A percentile compares a stretch with the other conserved stretches of the same genome.
Evolutionary conservation across 768 basidiomycete species (phyloP).

Genomic region (Rhodocollybia butyracea): DNA sequence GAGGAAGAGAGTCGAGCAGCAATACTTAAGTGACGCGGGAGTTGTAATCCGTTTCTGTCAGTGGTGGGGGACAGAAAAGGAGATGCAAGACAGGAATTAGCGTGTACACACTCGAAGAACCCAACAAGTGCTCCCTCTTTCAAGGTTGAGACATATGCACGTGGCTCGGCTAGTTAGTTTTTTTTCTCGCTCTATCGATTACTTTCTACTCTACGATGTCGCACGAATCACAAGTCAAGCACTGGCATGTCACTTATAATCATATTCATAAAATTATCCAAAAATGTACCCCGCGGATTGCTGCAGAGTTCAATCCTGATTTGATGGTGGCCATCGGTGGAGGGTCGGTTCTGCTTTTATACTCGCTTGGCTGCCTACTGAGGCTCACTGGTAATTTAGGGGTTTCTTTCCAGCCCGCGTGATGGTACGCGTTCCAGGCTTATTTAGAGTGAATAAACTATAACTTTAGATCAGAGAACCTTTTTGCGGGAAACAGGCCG

Average conservation of each 20-base stretch:
- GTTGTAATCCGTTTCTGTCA: no score
- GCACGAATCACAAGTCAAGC: conserved; percentile 45
- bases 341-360: conserved; percentile 56
- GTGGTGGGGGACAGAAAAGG: no score
- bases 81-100: no score
- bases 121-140: no score
- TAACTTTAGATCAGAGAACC: conserved; percentile 54
- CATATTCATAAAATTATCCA: conserved; percentile 90
- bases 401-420: conserved; percentile 97
- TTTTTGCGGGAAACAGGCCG: conserved; percentile 71
- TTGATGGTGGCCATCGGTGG: conserved; percentile 86
- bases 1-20: no score
- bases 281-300: conserved; percentile 61
- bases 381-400: conserved; percentile 32
- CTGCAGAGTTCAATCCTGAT: conserved; percentile 79
- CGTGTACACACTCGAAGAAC: no score
- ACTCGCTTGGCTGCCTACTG: not conserved
- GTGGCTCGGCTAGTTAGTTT: no score
- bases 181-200: no score
- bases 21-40: no score
- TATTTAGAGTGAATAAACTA: not conserved
- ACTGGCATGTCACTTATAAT: conserved; percentile 81
- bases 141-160: no score
- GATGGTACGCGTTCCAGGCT: conserved; percentile 44
- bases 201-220: conserved; percentile 35